Base-by-base conservation (phyloP, 2,329 filamentous ascomycete genomes). In the Fusarium staphyleae region DNA sequence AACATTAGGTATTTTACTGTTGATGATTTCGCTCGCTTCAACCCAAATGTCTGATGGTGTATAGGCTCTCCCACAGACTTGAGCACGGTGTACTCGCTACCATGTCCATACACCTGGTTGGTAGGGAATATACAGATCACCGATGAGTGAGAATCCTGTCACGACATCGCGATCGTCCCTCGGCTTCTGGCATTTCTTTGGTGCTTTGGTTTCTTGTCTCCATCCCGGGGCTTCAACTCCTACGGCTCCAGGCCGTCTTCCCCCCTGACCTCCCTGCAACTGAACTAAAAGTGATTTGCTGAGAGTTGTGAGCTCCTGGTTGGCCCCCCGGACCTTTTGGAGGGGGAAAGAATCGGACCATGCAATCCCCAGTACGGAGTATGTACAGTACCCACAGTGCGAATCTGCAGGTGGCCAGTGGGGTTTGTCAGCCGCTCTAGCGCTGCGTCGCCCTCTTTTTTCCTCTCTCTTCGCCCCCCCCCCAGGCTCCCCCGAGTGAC, bases 301-400 rank as follows among this genome's bases (percentile, higher is more conserved):
- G 12, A 9, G 5, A 34, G 37, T 14, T 24, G 13, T 30, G 42
- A 14, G 37, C 28, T 22, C 50, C 52, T 58, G 45, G 52, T 63
- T 62, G 57, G 62, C 13, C 43, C 48, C 33, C 53, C 37, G 45
- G 53, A 55, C 41, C 53, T 55, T 54, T 45, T 37, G 52, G 53
- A 42, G 57, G 52, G 48, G 62, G 30, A 29, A 49, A 48, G 56
- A 59, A 67, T 67, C 65, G 60, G 64, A 67, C 65, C 62, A 67
- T 66, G 60, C 50, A 56, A 53, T 58, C 55, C 39, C 22, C 30
- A 55, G 28, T 48, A n/a, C n/a, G n/a, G n/a, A n/a, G n/a, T n/a
- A 67, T 64, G 26, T 48, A 67, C 65, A 67, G 65, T 67, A 47
- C n/a, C 33, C 40, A 52, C 48, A 58, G 58, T 61, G 36, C 15